These are phyloP conservation scores for Oryza longistaminata DNA, from an alignment of 176 grass and related monocot species.

Conservation along the genomic window DNA sequence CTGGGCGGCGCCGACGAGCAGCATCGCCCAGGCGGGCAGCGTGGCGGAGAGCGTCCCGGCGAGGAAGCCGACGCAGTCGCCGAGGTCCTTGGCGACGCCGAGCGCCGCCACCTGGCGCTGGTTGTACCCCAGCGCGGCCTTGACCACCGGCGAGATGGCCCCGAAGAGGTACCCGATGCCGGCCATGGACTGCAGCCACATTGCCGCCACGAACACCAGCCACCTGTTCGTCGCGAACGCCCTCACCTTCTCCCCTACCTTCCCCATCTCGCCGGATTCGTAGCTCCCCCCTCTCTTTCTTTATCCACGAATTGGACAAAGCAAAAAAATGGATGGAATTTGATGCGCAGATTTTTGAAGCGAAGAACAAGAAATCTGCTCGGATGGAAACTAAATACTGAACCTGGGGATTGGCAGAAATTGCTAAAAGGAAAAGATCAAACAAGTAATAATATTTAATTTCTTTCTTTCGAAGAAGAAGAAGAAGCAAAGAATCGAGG, in stretches of 20 bases:
- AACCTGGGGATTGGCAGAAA: neutral
- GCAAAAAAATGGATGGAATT: neutral
- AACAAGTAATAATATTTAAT: neutral
- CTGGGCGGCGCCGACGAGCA: constrained; percentile 66
- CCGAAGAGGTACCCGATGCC: constrained; percentile 93
- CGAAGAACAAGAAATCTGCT: constrained; percentile 31
- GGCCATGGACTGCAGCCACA: constrained; percentile 94
- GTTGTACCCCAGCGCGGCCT: constrained; percentile 81
- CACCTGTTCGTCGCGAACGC: constrained; percentile 77
- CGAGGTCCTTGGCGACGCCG: constrained; percentile 88
- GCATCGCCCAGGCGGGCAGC: constrained; percentile 69
- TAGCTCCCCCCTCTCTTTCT: neutral
- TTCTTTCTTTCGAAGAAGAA: neutral
- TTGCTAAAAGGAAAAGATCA: neutral
- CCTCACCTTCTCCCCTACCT: constrained; percentile 32
- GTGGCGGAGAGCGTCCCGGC: constrained; percentile 70
- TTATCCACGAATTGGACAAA: neutral
- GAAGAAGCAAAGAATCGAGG: neutral
- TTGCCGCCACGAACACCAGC: constrained; percentile 85
- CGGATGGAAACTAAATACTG: constrained; percentile 21
- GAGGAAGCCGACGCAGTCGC: constrained; percentile 84
- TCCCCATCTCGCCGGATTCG: constrained; percentile 50
- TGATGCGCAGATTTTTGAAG: constrained; percentile 25
- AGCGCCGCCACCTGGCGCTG: constrained; percentile 81
- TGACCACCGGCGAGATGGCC: constrained; percentile 77